phyloP scores from a whole-genome alignment of 2,329 filamentous ascomycete species.

The Dothideomycetes sp. region DNA sequence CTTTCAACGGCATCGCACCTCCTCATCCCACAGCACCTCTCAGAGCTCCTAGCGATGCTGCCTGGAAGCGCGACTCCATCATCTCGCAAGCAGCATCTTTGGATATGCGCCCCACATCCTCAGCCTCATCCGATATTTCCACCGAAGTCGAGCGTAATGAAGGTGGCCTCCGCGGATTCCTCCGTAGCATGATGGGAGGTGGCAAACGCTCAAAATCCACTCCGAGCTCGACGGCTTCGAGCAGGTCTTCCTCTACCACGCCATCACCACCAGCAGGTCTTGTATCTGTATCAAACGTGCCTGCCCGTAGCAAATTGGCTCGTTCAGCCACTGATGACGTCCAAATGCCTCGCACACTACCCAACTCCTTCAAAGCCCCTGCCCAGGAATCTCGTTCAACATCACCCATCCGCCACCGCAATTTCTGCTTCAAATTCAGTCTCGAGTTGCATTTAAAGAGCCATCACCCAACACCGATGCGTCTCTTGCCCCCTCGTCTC shows the following conservation, averaged over 20 bases:
- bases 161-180: conserved; percentile 25
- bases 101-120: conserved; percentile 22
- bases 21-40: conserved; percentile 23
- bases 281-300: conserved; percentile 3
- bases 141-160: conserved; percentile 19
- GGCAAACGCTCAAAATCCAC: conserved; percentile 21
- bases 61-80: conserved; percentile 29
- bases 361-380: conserved; percentile 6
- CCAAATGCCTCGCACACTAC: conserved; percentile 4
- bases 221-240: neutral
- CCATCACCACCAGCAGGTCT: neutral
- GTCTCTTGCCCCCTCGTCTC: conserved; percentile 58
- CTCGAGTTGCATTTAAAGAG: conserved; percentile 54
- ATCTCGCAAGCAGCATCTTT: conserved; percentile 21
- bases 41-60: conserved; percentile 20
- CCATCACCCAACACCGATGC: conserved; percentile 49
- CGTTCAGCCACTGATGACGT: conserved; percentile 16
- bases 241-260: neutral
- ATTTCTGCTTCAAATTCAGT: conserved; percentile 65
- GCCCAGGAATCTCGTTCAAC: conserved; percentile 4
- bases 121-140: conserved; percentile 21
- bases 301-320: conserved; percentile 12
- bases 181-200: conserved; percentile 27
- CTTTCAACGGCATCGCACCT: conserved; percentile 53
- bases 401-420: conserved; percentile 37